Conservation (phyloP, 345 rosid species). For the Camelina laxa region DNA sequence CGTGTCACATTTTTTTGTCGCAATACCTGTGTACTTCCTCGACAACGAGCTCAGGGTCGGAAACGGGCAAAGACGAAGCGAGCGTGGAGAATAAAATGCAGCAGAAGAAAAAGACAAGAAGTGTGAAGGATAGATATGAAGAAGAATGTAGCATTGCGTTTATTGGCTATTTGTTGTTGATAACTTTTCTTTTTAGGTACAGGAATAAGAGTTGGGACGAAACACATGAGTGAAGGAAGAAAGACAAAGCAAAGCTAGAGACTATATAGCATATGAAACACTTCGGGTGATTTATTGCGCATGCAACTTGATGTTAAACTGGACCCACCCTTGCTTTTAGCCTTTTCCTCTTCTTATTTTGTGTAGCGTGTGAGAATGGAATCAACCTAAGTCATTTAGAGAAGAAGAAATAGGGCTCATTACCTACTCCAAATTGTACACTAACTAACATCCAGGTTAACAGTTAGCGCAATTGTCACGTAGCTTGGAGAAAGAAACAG, state of each 20-base stretch:
- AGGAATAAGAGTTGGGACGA: constrained; percentile 7
- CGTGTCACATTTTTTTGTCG: neutral
- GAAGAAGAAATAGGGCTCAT: neutral
- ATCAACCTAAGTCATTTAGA: neutral
- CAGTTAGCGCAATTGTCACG: neutral
- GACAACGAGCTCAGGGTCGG: constrained; percentile 61
- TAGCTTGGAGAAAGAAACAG: constrained; percentile 21
- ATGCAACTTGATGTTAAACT: constrained; percentile 36
- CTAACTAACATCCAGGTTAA: neutral
- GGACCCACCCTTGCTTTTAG: constrained; percentile 39
- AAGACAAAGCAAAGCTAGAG: constrained; percentile 34
- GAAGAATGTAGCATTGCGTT: constrained; percentile 7
- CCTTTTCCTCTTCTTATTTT: neutral
- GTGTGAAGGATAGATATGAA: constrained; percentile 33
- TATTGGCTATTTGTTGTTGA: constrained; percentile 1
- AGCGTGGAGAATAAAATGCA: constrained; percentile 46
- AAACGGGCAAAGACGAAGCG: constrained; percentile 54
- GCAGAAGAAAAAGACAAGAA: constrained; percentile 38
- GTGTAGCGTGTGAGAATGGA: constrained; percentile 15
- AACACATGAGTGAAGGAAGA: constrained; percentile 37
- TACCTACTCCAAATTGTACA: too few species aligned
- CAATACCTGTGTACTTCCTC: constrained; percentile 68
- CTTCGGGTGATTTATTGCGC: constrained; percentile 37
- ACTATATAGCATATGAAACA: constrained; percentile 40
- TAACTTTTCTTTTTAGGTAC: neutral